Conservation (phyloP, 2,329 filamentous ascomycete species). For the Aphanoascus verrucosus region DNA sequence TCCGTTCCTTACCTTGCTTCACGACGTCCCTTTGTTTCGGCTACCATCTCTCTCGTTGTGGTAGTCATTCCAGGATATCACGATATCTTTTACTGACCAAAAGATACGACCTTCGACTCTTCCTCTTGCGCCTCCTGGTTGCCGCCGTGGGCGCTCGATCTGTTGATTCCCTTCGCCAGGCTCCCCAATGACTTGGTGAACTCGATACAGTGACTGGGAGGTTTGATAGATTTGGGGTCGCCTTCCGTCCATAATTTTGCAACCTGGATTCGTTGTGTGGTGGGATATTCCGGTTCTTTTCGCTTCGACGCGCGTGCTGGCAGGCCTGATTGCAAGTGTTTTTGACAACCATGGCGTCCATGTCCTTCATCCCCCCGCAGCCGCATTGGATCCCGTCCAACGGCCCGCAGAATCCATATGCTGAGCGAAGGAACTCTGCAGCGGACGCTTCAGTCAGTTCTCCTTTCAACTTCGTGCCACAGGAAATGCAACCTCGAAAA, state of each 20-base stretch:
- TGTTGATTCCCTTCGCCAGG: not conserved
- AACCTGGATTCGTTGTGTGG: not conserved
- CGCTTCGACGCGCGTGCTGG: not conserved
- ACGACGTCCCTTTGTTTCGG: constrained; percentile 8
- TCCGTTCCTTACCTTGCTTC: constrained; percentile 28
- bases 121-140: not conserved
- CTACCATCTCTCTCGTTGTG: not conserved
- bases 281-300: not conserved
- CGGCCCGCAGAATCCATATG: constrained; percentile 43
- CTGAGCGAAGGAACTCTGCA: constrained; percentile 37
- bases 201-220: constrained; percentile 2
- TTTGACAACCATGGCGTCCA: constrained; percentile 14
- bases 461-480: constrained; percentile 33
- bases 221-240: not conserved
- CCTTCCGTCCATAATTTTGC: not conserved
- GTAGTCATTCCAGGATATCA: not conserved
- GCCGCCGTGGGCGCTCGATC: not conserved
- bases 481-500: not conserved
- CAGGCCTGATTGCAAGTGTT: not conserved
- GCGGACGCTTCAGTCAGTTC: constrained; percentile 40
- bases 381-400: constrained; percentile 27
- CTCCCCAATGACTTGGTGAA: not conserved
- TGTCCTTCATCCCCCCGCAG: constrained; percentile 8
- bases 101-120: not conserved
- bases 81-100: constrained; percentile 1